These are phyloP conservation scores for Eragrostis tef DNA, from an alignment of 202 grass and related monocot genomes.

Conservation along the genomic window DNA sequence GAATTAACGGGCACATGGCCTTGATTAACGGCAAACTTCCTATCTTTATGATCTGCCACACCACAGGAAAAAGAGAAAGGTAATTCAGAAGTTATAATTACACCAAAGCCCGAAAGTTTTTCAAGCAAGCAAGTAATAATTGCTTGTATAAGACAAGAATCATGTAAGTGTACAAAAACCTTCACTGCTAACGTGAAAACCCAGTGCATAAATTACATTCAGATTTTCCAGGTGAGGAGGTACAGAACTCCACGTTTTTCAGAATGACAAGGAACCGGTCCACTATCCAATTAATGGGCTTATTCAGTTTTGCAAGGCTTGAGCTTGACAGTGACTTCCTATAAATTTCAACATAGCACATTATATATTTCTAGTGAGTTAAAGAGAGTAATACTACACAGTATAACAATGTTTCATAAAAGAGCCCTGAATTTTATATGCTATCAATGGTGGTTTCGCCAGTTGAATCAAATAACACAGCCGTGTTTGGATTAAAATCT, in stretches of 20 bases:
- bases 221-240: neutral
- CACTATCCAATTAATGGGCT: neutral
- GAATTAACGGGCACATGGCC: conserved; percentile 37
- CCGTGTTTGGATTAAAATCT: conserved; percentile 42
- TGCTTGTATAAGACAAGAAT: neutral
- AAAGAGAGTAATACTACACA: neutral
- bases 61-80: conserved; percentile 18
- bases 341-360: conserved; percentile 3
- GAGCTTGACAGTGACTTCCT: neutral
- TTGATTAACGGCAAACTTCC: conserved; percentile 46
- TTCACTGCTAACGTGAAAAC: neutral
- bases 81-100: neutral
- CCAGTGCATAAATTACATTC: neutral
- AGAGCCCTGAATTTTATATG: conserved; percentile 24
- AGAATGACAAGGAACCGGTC: conserved; percentile 16
- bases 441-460: conserved; percentile 14
- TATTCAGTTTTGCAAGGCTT: conserved; percentile 33
- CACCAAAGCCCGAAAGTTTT: conserved; percentile 9
- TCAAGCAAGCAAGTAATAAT: neutral
- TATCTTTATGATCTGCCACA: conserved; percentile 54
- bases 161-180: neutral
- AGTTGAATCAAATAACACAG: neutral
- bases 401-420: neutral
- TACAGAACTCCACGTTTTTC: conserved; percentile 11
- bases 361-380: neutral